A percentile compares a stretch with the other conserved stretches of the same genome.
These are phyloP conservation scores for Aureobasidium sp. DNA, from an alignment of 2,329 filamentous ascomycete species.

Conservation along the genomic window DNA sequence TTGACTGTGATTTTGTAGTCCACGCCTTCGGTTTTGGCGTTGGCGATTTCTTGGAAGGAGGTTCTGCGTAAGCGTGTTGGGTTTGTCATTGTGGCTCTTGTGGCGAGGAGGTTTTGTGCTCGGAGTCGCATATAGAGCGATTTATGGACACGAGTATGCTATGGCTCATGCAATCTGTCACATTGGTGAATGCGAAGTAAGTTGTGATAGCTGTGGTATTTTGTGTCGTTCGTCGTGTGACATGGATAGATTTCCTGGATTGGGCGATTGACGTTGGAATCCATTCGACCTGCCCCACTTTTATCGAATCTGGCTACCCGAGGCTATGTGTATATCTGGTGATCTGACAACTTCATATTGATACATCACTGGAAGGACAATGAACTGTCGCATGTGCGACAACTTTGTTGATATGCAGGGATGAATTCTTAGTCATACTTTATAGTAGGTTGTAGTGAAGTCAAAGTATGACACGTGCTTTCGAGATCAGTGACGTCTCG, in stretches of 20 bases:
- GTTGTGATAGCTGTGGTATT: neutral
- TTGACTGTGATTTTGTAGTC: neutral
- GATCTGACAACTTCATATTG: too few relatives aligned
- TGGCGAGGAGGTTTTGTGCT: too few relatives aligned
- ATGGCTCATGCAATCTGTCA: neutral
- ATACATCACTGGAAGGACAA: too few relatives aligned
- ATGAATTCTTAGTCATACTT: too few relatives aligned
- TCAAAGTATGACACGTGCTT: neutral
- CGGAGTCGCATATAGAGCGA: neutral
- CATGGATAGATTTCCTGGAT: neutral
- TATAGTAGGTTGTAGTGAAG: too few relatives aligned
- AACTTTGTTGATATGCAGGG: neutral
- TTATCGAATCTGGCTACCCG: too few relatives aligned
- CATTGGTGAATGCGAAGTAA: neutral
- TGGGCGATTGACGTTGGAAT: too few relatives aligned
- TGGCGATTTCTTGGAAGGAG: neutral
- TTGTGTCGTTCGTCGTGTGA: neutral
- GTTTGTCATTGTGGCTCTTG: neutral
- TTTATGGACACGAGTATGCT: neutral
- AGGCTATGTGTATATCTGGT: too few relatives aligned
- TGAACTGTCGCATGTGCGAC: too few relatives aligned
- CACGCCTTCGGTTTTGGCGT: neutral
- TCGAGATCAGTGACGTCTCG: neutral
- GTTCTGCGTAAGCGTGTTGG: neutral
- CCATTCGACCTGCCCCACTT: too few relatives aligned